Percentiles rank a stretch among this genome's conserved stretches.
Conservation (phyloP, 225 moss, liverwort and hornwort species). For the Asterella californica region DNA sequence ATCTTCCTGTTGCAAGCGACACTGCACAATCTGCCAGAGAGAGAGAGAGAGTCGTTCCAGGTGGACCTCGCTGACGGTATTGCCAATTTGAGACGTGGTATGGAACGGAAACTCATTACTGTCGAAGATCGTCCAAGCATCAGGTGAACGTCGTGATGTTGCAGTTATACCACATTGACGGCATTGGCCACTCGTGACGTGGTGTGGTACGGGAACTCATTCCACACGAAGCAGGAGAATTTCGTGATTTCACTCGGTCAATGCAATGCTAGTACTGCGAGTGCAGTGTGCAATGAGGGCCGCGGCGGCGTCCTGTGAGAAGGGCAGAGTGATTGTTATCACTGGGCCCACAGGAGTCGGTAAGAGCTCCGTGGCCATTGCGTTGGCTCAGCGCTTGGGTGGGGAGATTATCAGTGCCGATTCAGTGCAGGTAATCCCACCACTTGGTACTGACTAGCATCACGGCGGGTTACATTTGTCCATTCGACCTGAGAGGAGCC, state of each 20-base stretch:
- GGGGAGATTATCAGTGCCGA: slow-evolving; percentile 98
- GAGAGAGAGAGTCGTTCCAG: too few relatives aligned
- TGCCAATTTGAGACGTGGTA: not conserved
- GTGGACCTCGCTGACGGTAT: not conserved
- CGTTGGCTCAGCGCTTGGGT: slow-evolving; percentile 63
- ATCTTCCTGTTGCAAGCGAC: too few relatives aligned
- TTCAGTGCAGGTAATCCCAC: slow-evolving; percentile 60
- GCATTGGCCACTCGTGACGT: not conserved
- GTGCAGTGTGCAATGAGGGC: slow-evolving; percentile 27
- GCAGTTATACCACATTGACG: not conserved
- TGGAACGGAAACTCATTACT: not conserved
- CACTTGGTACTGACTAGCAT: not conserved
- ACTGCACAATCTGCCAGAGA: too few relatives aligned
- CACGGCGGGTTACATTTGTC: too few relatives aligned
- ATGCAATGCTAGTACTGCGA: slow-evolving; percentile 31
- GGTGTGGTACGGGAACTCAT: not conserved
- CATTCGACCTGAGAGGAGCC: too few relatives aligned
- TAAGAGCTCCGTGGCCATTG: slow-evolving; percentile 77
- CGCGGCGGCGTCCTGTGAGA: slow-evolving; percentile 30
- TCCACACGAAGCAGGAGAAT: not conserved
- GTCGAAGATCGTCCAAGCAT: too few relatives aligned
- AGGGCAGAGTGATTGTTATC: slow-evolving; percentile 62
- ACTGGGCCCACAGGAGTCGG: slow-evolving; percentile 85
- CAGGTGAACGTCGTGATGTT: too few relatives aligned
- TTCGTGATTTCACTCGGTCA: not conserved